phyloP scores from a whole-genome alignment of 2,329 filamentous ascomycete genomes.

The Colletotrichum spaethianum region DNA sequence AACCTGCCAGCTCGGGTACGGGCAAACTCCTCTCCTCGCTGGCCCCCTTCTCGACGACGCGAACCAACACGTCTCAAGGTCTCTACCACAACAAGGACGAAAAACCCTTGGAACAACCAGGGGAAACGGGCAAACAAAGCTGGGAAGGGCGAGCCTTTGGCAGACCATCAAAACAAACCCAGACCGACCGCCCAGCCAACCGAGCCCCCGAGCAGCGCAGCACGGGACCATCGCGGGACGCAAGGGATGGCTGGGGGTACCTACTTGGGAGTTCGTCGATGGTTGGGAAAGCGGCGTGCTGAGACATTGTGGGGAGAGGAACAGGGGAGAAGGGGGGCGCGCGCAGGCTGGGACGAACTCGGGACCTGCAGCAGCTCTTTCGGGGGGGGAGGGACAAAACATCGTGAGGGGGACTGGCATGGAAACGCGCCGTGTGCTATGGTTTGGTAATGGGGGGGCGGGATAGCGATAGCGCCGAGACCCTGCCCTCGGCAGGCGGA shows the following conservation, averaged over 20 bases:
- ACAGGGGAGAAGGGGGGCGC: not conserved
- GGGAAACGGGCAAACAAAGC: not conserved
- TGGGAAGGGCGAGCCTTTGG: not conserved
- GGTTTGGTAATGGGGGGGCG: not conserved
- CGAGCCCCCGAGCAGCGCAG: not conserved
- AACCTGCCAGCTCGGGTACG: not conserved
- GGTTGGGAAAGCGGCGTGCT: not conserved
- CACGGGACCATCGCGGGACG: not conserved
- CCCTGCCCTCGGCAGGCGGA: not conserved
- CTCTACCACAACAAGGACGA: not conserved
- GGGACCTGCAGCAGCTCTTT: not conserved
- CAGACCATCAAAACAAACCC: not conserved
- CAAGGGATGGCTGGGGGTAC: constrained; percentile 8
- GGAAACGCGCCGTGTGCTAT: not conserved
- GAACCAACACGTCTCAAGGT: not conserved
- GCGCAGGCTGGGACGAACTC: not conserved
- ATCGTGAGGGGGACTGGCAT: not conserved
- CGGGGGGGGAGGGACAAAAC: not conserved
- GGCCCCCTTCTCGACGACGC: not conserved
- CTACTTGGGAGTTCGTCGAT: not conserved
- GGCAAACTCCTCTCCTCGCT: not conserved
- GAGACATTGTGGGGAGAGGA: constrained; percentile 5
- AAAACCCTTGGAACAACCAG: not conserved
- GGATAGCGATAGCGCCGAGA: not conserved
- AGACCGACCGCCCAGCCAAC: not conserved